Evolutionary conservation across 768 basidiomycete species (phyloP).

Genomic region (Russula sp.): DNA sequence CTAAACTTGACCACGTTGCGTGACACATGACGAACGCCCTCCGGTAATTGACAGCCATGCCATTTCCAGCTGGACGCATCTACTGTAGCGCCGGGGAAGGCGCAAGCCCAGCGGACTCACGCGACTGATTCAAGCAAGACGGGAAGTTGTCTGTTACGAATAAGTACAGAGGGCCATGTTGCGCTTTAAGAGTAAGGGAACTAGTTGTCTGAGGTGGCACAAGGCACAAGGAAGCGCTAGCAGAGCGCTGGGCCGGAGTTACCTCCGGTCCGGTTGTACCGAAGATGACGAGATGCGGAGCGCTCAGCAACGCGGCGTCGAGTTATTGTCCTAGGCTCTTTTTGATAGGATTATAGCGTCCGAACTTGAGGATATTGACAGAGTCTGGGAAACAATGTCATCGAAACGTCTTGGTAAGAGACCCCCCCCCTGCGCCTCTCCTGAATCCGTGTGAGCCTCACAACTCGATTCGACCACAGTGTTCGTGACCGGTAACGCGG

Average conservation of each 20-base stretch:
- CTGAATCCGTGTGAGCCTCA: background rate
- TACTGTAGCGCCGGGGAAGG: background rate
- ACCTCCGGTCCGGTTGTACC: no score
- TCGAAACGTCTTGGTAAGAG: conserved; percentile 9
- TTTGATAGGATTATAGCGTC: background rate
- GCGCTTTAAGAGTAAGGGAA: no score
- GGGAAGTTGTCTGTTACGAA: background rate
- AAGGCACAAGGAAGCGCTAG: no score
- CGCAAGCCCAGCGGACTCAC: background rate
- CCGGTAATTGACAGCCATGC: no score
- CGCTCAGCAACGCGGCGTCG: background rate
- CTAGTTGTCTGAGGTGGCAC: no score
- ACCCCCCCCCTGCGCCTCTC: background rate
- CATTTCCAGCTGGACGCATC: no score
- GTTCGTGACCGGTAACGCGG: conserved; percentile 92
- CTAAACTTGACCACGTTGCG: no score
- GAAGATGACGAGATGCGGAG: background rate
- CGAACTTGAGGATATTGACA: background rate
- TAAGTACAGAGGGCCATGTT: no score
- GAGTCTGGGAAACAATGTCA: background rate
- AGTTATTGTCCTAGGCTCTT: background rate
- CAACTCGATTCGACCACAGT: conserved; percentile 38
- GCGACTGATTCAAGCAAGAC: background rate
- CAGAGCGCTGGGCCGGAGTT: no score
- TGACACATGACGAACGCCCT: no score